Conservation (phyloP, 768 basidiomycete genomes). For the Naganishia kalamii region DNA sequence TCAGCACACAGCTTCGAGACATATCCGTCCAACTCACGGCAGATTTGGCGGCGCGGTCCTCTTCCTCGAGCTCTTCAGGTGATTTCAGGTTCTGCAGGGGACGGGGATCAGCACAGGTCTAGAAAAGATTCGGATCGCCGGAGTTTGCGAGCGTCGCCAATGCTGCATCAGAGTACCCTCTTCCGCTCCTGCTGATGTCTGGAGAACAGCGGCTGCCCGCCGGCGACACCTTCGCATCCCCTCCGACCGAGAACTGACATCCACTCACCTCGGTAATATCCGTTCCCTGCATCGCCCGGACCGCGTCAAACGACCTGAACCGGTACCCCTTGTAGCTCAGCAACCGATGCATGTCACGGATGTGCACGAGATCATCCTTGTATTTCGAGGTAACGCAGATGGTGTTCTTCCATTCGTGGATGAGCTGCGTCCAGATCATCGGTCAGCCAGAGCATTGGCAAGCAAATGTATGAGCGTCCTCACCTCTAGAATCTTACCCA, state of each 20-base stretch:
- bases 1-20: not conserved
- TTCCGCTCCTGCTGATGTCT: too few relatives aligned
- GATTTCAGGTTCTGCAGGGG: conserved; percentile 71
- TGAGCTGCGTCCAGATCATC: conserved; percentile 57
- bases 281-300: conserved; percentile 40
- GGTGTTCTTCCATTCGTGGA: conserved; percentile 88
- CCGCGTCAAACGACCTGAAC: conserved; percentile 49
- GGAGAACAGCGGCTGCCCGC: too few relatives aligned
- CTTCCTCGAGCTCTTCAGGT: conserved; percentile 90
- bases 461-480: not conserved
- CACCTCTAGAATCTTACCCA: conserved; percentile 80
- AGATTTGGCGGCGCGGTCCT: conserved; percentile 87
- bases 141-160: too few relatives aligned
- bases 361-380: conserved; percentile 94
- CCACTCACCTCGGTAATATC: conserved; percentile 48
- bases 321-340: conserved; percentile 77
- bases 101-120: too few relatives aligned
- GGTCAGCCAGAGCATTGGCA: too few relatives aligned
- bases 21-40: conserved; percentile 51
- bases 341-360: conserved; percentile 93
- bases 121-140: too few relatives aligned
- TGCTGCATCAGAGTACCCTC: too few relatives aligned
- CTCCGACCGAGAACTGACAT: not conserved
- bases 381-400: conserved; percentile 82
- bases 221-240: not conserved